These are phyloP conservation scores for Citrus inodora DNA, from an alignment of 345 rosid species.

Conservation along the genomic window DNA sequence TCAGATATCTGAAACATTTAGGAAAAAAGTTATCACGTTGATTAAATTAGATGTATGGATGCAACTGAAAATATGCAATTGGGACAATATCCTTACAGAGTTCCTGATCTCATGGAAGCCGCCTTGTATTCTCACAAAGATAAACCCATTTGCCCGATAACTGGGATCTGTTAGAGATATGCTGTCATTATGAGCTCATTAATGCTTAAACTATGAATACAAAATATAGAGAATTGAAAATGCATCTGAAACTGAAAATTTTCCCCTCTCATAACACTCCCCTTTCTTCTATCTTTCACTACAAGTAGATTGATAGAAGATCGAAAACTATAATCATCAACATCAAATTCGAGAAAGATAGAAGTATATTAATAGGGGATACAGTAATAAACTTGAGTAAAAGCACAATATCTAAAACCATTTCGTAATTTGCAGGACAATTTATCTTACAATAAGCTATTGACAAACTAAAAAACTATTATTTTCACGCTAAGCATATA, in stretches of 20 bases:
- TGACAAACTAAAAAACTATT: not conserved
- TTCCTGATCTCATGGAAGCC: constrained; percentile 98
- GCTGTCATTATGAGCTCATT: not conserved
- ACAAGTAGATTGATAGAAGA: not conserved
- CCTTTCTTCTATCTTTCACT: not conserved
- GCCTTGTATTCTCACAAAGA: constrained; percentile 95
- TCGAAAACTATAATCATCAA: not conserved
- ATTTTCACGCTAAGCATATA: not conserved
- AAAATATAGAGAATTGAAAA: not conserved
- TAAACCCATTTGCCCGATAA: constrained; percentile 55
- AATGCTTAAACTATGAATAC: not conserved
- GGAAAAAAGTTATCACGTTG: constrained; percentile 10
- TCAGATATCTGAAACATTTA: constrained; percentile 59
- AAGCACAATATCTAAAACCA: not conserved
- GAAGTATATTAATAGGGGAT: not conserved
- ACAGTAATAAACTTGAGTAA: not conserved
- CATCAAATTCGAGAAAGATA: not conserved
- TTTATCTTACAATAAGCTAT: not conserved
- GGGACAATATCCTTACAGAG: constrained; percentile 55
- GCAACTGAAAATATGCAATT: not conserved
- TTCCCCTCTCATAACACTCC: not conserved
- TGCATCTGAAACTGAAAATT: not conserved
- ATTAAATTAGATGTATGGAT: not conserved
- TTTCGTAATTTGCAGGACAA: not conserved
- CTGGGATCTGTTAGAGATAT: constrained; percentile 52